Percentiles rank a stretch among this genome's conserved stretches.
Conservation (phyloP, 1,284 basidiomycete genomes). For the Prillingera fragicola region DNA sequence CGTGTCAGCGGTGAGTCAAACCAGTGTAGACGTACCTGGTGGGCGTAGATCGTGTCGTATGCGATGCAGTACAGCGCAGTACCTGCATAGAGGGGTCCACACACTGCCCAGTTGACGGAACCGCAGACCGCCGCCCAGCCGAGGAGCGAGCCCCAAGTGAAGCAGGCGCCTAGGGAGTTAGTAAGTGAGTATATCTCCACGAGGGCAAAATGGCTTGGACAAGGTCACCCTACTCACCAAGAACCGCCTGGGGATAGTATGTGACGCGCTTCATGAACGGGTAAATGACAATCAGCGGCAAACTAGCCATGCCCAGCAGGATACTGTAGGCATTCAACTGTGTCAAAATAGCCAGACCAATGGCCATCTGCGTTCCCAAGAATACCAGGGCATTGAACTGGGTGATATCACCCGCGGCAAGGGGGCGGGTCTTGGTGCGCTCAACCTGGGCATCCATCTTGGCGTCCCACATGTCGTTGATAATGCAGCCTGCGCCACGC, state of each 20-base stretch:
- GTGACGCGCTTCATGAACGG: constrained; percentile 98
- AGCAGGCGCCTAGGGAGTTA: constrained; percentile 67
- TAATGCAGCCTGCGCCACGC: constrained; percentile 97
- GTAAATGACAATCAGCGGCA: constrained; percentile 82
- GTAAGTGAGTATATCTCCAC: no score
- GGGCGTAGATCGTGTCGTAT: constrained; percentile 97
- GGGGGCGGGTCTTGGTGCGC: constrained; percentile 61
- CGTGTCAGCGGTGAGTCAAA: background rate
- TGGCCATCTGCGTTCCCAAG: constrained; percentile 73
- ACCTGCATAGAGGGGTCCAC: constrained; percentile 82
- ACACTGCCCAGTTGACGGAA: constrained; percentile 71
- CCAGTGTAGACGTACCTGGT: constrained; percentile 62
- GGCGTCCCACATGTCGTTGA: constrained; percentile 98
- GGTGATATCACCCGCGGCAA: constrained; percentile 79
- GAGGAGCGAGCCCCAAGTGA: constrained; percentile 95
- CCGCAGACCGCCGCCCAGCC: constrained; percentile 94
- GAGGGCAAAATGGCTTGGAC: no score
- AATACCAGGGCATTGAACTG: constrained; percentile 72
- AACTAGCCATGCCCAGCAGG: constrained; percentile 79
- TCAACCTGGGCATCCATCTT: constrained; percentile 85
- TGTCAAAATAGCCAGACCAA: constrained; percentile 80
- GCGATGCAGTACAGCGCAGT: constrained; percentile 90
- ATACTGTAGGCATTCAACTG: constrained; percentile 97
- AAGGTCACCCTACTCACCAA: constrained; percentile 58
- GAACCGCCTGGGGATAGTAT: constrained; percentile 90